These are phyloP conservation scores for Protea cynaroides DNA, from an alignment of 164 flowering plant genomes.

Conservation along the genomic window DNA sequence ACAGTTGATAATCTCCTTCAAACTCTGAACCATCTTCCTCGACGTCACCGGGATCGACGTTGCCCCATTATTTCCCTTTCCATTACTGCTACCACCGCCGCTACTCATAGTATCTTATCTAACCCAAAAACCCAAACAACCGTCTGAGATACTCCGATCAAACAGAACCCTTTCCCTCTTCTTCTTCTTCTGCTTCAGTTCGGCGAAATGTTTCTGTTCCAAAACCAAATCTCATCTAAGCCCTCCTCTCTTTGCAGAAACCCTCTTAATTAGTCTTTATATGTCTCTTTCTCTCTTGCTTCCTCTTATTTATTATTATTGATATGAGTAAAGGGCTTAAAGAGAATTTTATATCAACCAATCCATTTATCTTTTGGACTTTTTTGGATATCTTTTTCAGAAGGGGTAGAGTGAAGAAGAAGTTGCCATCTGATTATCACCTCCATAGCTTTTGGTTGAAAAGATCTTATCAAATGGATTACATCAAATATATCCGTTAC, in stretches of 20 bases:
- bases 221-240: constrained; percentile 7
- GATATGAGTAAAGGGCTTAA: no score
- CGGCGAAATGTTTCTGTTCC: neutral
- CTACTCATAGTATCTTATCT: constrained; percentile 32
- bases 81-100: constrained; percentile 29
- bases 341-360: no score
- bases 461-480: no score
- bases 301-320: neutral
- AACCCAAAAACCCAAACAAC: constrained; percentile 10
- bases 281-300: constrained; percentile 15
- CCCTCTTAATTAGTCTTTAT: no score
- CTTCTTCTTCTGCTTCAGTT: constrained; percentile 1
- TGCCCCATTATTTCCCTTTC: constrained; percentile 27
- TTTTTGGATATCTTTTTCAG: no score
- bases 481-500: no score
- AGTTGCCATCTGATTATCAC: no score
- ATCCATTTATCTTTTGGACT: no score
- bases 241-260: constrained; percentile 10
- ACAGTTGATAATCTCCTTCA: constrained; percentile 78
- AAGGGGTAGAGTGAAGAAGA: no score
- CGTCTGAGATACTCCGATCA: constrained; percentile 1
- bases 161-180: neutral
- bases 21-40: constrained; percentile 77
- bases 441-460: no score
- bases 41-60: constrained; percentile 52